These are phyloP conservation scores for Carallia brachiata DNA, from an alignment of 345 rosid genomes.

Conservation along the genomic window DNA sequence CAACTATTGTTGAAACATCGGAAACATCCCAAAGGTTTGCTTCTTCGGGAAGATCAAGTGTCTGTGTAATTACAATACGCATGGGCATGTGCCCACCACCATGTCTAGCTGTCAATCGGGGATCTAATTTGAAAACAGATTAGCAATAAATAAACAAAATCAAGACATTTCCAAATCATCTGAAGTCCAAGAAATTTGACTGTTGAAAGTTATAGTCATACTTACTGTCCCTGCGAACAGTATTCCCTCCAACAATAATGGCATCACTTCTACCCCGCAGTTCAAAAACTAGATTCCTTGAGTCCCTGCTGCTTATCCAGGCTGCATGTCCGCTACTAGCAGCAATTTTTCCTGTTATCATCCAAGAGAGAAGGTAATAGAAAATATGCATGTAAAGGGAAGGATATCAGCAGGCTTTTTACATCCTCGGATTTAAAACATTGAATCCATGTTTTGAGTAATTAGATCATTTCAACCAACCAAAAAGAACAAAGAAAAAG, in stretches of 20 bases:
- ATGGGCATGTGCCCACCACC: constrained; percentile 87
- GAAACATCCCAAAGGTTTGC: constrained; percentile 89
- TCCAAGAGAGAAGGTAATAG: constrained; percentile 10
- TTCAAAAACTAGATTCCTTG: constrained; percentile 78
- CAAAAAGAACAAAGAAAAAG: too few species aligned
- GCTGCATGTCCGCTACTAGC: constrained; percentile 88
- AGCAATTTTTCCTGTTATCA: constrained; percentile 79
- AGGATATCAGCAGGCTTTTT: neutral
- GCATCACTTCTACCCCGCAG: constrained; percentile 90
- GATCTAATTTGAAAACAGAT: constrained; percentile 48
- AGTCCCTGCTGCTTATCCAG: constrained; percentile 87
- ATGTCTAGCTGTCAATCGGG: constrained; percentile 83
- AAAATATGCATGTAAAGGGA: neutral
- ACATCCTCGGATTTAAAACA: too few species aligned
- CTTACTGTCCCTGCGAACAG: constrained; percentile 82
- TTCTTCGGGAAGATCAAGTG: constrained; percentile 84
- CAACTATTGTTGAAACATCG: constrained; percentile 75
- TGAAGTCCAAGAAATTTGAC: neutral
- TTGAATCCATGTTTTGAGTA: neutral
- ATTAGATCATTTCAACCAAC: neutral
- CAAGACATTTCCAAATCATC: neutral
- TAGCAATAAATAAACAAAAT: constrained; percentile 6
- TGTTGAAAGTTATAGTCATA: constrained; percentile 7
- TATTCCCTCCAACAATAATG: constrained; percentile 86
- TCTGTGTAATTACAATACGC: constrained; percentile 73